Evolutionary conservation across 345 rosid species (phyloP).

Genomic region (Melaleuca quinquenervia): DNA sequence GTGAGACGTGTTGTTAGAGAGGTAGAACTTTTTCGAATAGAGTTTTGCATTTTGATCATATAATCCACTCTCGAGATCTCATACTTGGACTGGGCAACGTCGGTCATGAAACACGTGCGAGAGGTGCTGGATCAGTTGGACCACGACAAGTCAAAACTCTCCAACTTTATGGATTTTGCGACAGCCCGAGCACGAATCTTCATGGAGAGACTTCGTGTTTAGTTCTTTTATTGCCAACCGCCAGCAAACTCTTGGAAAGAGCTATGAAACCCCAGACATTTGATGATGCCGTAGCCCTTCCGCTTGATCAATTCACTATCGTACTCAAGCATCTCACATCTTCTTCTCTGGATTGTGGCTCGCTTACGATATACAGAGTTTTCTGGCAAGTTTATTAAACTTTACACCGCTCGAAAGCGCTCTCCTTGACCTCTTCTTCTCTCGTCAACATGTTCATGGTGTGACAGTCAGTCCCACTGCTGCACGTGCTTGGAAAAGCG

Average conservation of each 20-base stretch:
- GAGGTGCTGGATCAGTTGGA: neutral
- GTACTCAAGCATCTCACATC: neutral
- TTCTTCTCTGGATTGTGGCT: neutral
- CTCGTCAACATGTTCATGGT: neutral
- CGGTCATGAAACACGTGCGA: neutral
- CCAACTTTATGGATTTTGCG: neutral
- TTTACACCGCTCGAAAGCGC: neutral
- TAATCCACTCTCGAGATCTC: neutral
- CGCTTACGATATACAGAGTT: neutral
- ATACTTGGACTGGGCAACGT: neutral
- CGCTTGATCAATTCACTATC: neutral
- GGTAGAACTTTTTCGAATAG: neutral
- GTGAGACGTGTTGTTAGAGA: neutral
- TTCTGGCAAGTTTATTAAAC: neutral
- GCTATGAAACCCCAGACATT: neutral
- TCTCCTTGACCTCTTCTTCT: neutral
- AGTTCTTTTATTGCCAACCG: neutral
- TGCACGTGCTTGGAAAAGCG: neutral
- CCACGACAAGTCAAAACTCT: neutral
- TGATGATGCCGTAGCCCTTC: neutral
- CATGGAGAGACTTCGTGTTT: neutral
- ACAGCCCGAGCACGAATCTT: neutral
- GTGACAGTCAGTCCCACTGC: neutral
- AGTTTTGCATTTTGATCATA: neutral
- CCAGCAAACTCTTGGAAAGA: neutral